These are phyloP conservation scores for Plasmodium vinckei DNA, from an alignment of 169 alveolate genomes.

Conservation along the genomic window DNA sequence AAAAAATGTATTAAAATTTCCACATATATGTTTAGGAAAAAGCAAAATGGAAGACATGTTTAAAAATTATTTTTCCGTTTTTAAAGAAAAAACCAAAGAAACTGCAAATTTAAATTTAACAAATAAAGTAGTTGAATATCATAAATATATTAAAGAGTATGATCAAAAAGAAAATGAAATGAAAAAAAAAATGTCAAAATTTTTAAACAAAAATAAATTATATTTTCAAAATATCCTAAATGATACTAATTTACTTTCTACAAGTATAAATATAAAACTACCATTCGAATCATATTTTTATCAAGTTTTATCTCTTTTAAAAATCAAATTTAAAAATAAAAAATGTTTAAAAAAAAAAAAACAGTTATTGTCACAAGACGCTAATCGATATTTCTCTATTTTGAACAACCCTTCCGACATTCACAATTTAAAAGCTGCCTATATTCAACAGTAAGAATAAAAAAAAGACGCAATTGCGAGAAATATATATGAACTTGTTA, in stretches of 20 bases:
- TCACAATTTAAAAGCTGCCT: not conserved
- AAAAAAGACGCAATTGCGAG: not conserved
- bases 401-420: constrained; percentile 56
- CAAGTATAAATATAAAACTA: constrained; percentile 2
- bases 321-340: constrained; percentile 9
- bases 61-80: constrained; percentile 39
- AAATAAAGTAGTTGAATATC: constrained; percentile 17
- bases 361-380: not conserved
- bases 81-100: constrained; percentile 71
- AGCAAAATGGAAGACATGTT: constrained; percentile 40
- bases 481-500: too few relatives aligned
- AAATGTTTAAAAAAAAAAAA: not conserved
- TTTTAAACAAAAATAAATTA: not conserved
- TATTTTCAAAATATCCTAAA: constrained; percentile 12
- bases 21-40: constrained; percentile 49
- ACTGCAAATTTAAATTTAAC: constrained; percentile 59
- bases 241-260: constrained; percentile 5
- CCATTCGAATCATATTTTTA: constrained; percentile 62
- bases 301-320: constrained; percentile 19
- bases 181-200: constrained; percentile 19
- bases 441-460: constrained; percentile 16
- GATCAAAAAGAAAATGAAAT: constrained; percentile 21
- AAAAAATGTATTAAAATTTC: constrained; percentile 11
- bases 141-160: constrained; percentile 22
- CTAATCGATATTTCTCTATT: constrained; percentile 13